phyloP scores from a whole-genome alignment of 805 yeast species.

The Blastobotrys muscicola region DNA sequence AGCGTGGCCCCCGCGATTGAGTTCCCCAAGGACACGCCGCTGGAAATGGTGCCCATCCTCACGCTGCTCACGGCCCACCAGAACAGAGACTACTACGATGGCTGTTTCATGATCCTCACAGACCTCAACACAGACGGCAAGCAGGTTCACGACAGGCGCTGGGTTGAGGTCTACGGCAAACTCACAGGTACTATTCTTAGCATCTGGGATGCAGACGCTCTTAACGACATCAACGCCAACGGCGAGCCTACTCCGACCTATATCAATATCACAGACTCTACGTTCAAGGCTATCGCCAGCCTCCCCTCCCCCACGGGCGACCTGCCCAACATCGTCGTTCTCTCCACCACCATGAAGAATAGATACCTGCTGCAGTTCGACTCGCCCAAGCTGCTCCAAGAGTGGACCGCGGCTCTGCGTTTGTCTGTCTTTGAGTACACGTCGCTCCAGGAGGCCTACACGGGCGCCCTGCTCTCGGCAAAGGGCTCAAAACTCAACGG shows the following conservation, averaged over 20 bases:
- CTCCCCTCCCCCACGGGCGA: conserved; percentile 59
- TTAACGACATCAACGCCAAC: conserved; percentile 46
- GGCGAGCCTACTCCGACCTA: conserved; percentile 66
- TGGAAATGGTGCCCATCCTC: conserved; percentile 63
- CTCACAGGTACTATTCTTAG: conserved; percentile 87
- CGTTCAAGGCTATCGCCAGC: conserved; percentile 58
- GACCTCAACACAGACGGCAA: conserved; percentile 55
- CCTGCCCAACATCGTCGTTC: conserved; percentile 69
- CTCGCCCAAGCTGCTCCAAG: conserved; percentile 49
- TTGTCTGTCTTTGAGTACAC: conserved; percentile 73
- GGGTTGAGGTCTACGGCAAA: conserved; percentile 92
- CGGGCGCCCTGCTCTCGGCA: conserved; percentile 89
- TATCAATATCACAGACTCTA: conserved; percentile 84
- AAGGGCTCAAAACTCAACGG: conserved; percentile 83
- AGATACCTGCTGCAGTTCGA: conserved; percentile 74
- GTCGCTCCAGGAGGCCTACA: conserved; percentile 86
- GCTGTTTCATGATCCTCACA: conserved; percentile 36
- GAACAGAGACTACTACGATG: conserved; percentile 52
- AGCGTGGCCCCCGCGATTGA: not conserved
- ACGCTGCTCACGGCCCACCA: conserved; percentile 64
- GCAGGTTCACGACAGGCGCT: conserved; percentile 63
- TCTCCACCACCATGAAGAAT: conserved; percentile 87
- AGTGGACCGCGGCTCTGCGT: conserved; percentile 80
- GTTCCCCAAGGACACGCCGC: conserved; percentile 35
- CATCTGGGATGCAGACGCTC: conserved; percentile 61